Conservation (phyloP, 225 moss, liverwort and hornwort genomes). For the Neckera pumila region DNA sequence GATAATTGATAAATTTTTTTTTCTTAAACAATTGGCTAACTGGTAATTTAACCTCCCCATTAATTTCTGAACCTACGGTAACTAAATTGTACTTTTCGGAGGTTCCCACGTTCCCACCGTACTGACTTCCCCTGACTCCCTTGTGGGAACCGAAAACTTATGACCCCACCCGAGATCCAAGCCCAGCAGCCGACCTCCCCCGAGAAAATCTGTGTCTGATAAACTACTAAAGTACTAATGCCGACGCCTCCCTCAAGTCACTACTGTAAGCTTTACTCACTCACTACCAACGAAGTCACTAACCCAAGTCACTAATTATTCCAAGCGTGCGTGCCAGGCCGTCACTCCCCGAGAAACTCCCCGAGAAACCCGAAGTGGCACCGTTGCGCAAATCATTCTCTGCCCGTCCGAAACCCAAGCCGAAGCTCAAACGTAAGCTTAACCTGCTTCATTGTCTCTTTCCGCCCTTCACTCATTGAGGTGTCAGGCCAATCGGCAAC, state of each 20-base stretch:
- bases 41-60: neutral
- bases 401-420: neutral
- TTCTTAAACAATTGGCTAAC: neutral
- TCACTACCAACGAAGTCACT: neutral
- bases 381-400: constrained; percentile 10
- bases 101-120: neutral
- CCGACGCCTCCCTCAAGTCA: neutral
- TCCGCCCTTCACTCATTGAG: neutral
- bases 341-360: neutral
- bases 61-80: neutral
- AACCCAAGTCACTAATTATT: neutral
- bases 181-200: neutral
- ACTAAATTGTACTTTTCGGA: neutral
- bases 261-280: no score
- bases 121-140: neutral
- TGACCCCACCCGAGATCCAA: neutral
- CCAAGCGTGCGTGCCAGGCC: neutral
- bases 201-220: constrained; percentile 4
- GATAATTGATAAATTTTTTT: no score
- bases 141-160: neutral
- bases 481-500: neutral
- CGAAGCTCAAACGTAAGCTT: no score
- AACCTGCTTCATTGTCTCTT: neutral
- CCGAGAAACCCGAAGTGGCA: neutral
- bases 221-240: neutral